phyloP scores from a whole-genome alignment of 2,329 filamentous ascomycete species.

The Nothopassalora personata region DNA sequence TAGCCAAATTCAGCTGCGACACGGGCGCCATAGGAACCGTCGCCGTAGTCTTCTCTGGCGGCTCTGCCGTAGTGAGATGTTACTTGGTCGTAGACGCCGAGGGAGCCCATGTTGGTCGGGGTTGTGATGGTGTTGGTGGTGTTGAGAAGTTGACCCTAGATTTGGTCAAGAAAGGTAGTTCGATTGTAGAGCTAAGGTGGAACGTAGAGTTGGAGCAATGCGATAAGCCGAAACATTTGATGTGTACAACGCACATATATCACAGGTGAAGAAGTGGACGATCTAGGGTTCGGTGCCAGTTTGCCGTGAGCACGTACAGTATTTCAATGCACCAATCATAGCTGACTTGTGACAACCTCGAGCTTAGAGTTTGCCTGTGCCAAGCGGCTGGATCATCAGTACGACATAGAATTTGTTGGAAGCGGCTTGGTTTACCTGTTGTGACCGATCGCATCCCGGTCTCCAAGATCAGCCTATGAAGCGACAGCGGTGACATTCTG shows the following conservation, averaged over 20 bases:
- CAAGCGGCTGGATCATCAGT: not conserved
- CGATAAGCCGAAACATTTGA: not conserved
- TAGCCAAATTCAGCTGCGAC: constrained; percentile 8
- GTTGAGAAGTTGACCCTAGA: not conserved
- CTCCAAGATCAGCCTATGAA: not conserved
- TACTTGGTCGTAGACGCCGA: constrained; percentile 3
- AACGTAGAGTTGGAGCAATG: no score
- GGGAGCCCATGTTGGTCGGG: constrained; percentile 1
- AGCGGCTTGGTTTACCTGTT: not conserved
- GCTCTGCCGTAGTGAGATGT: constrained; percentile 3
- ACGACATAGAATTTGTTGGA: not conserved
- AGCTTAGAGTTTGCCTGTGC: not conserved
- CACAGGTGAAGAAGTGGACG: not conserved
- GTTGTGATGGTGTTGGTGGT: not conserved
- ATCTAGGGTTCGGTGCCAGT: not conserved
- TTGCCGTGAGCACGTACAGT: not conserved
- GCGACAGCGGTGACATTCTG: not conserved
- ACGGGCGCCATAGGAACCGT: constrained; percentile 1
- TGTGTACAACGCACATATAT: not conserved
- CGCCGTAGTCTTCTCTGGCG: constrained; percentile 1
- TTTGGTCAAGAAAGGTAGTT: no score
- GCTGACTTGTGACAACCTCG: not conserved
- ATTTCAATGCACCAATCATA: not conserved
- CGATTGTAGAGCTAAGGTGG: no score
- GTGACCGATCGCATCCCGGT: not conserved